phyloP scores from a whole-genome alignment of 2,329 filamentous ascomycete species.

The Paecilomyces sp. region DNA sequence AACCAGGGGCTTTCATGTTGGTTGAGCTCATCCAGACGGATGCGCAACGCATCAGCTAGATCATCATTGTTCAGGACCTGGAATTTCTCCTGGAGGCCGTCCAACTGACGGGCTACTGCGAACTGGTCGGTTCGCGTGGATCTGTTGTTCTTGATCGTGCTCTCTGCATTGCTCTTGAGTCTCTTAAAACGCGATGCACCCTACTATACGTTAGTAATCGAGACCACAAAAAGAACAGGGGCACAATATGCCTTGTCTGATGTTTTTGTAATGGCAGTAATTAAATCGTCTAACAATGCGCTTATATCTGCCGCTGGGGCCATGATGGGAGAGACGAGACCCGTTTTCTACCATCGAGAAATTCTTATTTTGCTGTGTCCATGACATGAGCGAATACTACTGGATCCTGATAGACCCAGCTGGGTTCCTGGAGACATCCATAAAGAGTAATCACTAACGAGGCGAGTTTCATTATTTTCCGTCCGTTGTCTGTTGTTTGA shows the following conservation, averaged over 20 bases:
- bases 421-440: neutral
- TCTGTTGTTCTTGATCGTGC: slow-evolving; percentile 31
- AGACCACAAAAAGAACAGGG: neutral
- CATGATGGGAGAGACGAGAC: slow-evolving; percentile 44
- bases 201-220: slow-evolving; percentile 13
- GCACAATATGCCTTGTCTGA: slow-evolving; percentile 41
- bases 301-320: slow-evolving; percentile 60
- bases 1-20: slow-evolving; percentile 55
- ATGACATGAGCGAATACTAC: neutral
- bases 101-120: slow-evolving; percentile 57
- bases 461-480: neutral
- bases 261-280: slow-evolving; percentile 55
- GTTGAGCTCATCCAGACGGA: slow-evolving; percentile 54
- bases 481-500: neutral
- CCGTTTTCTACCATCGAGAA: neutral
- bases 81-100: slow-evolving; percentile 80
- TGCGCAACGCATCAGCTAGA: slow-evolving; percentile 62
- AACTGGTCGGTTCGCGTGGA: slow-evolving; percentile 69
- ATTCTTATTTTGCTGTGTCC: neutral
- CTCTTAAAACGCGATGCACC: slow-evolving; percentile 18
- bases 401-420: neutral
- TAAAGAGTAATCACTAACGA: neutral
- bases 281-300: slow-evolving; percentile 62
- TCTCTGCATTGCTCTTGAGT: slow-evolving; percentile 25
- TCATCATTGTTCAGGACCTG: slow-evolving; percentile 70